Evolutionary conservation across 2,329 filamentous ascomycete genomes (phyloP).

Genomic region (Alternaria longipes): DNA sequence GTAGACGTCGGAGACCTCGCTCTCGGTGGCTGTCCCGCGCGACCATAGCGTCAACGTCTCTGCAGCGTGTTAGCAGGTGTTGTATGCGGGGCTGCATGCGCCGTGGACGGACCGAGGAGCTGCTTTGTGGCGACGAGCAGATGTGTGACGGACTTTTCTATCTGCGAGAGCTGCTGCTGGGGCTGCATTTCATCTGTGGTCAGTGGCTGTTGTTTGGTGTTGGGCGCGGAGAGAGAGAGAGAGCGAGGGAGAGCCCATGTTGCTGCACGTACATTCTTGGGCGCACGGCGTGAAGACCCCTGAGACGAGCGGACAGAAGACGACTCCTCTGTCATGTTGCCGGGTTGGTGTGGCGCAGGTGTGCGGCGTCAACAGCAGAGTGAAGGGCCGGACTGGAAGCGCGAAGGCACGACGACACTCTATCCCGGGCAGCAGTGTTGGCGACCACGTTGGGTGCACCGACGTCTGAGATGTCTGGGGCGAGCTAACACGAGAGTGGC

Average conservation of each 20-base stretch:
- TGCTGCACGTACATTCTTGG: conserved; percentile 48
- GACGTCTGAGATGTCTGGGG: conserved; percentile 22
- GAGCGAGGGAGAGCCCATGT: neutral
- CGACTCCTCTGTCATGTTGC: conserved; percentile 38
- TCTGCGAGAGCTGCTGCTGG: conserved; percentile 85
- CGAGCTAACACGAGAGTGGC: conserved; percentile 22
- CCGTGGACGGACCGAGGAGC: conserved; percentile 65
- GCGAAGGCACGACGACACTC: conserved; percentile 25
- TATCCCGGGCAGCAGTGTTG: conserved; percentile 19
- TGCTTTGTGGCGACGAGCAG: conserved; percentile 97
- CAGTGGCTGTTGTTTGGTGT: conserved; percentile 23
- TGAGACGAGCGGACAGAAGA: conserved; percentile 43
- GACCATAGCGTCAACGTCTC: conserved; percentile 99
- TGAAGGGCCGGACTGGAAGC: conserved; percentile 22
- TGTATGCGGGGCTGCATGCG: conserved; percentile 10
- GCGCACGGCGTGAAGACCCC: conserved; percentile 58
- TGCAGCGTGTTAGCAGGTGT: conserved; percentile 27
- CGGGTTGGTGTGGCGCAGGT: conserved; percentile 23
- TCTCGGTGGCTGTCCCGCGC: conserved; percentile 87
- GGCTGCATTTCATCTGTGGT: conserved; percentile 58
- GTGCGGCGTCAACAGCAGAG: conserved; percentile 25
- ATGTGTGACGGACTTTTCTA: conserved; percentile 94
- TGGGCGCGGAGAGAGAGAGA: conserved; percentile 12
- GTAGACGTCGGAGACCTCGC: conserved; percentile 97
- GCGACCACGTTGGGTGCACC: conserved; percentile 23